Evolutionary conservation across 805 yeast genomes (phyloP).

Genomic region (Teunomyces panamensis): DNA sequence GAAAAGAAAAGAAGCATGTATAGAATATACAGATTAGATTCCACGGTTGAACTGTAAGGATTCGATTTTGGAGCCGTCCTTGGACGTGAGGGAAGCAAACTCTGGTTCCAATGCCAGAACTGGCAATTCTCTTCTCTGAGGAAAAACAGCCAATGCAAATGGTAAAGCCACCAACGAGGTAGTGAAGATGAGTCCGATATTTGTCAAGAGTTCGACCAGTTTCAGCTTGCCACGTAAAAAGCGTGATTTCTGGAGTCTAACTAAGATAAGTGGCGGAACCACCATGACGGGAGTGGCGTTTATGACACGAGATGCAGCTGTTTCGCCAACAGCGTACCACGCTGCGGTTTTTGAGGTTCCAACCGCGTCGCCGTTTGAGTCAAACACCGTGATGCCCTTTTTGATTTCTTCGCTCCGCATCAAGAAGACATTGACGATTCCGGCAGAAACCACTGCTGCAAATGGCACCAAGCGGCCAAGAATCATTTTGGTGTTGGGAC

Average conservation of each 20-base stretch:
- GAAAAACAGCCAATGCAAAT: conserved; percentile 93
- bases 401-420: conserved; percentile 95
- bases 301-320: conserved; percentile 91
- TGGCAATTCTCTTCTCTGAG: conserved; percentile 71
- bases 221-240: conserved; percentile 66
- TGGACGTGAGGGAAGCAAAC: conserved; percentile 59
- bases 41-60: conserved; percentile 90
- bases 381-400: conserved; percentile 75
- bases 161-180: conserved; percentile 90
- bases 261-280: conserved; percentile 83
- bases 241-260: conserved; percentile 65
- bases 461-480: conserved; percentile 91
- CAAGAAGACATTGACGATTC: conserved; percentile 90
- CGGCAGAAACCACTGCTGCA: conserved; percentile 98
- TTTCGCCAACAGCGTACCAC: conserved; percentile 89
- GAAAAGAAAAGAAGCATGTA: conserved; percentile 15
- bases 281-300: conserved; percentile 98
- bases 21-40: conserved; percentile 46
- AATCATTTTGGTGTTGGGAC: conserved; percentile 66
- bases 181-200: conserved; percentile 78
- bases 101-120: conserved; percentile 62
- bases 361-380: conserved; percentile 58
- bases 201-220: conserved; percentile 64
- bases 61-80: conserved; percentile 53
- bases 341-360: conserved; percentile 85